Evolutionary conservation across 129 eudicot genomes (phyloP).

Genomic region (Tagetes patula): DNA sequence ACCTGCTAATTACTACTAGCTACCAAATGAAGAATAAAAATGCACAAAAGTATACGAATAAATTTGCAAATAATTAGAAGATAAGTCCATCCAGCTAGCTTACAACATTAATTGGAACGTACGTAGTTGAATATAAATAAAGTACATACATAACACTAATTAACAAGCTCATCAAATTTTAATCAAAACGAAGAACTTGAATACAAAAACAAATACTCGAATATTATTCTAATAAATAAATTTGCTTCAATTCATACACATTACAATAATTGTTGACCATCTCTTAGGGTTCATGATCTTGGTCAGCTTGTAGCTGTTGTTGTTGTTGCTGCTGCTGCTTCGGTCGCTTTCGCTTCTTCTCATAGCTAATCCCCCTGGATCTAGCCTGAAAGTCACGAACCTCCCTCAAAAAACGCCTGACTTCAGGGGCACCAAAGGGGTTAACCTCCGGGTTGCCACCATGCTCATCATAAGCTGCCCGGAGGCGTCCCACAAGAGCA

Average conservation of each 20-base stretch:
- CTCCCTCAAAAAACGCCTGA: constrained; percentile 41
- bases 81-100: constrained; percentile 1
- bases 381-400: constrained; percentile 45
- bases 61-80: background rate
- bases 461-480: constrained; percentile 49
- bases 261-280: constrained; percentile 16
- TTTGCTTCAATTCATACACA: constrained; percentile 5
- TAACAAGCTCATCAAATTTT: background rate
- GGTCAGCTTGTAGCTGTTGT: background rate
- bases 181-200: constrained; percentile 22
- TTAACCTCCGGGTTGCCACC: constrained; percentile 43
- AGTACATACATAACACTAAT: background rate
- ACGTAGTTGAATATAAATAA: constrained; percentile 2
- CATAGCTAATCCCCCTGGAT: constrained; percentile 43
- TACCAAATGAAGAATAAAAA: too few relatives aligned
- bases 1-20: background rate
- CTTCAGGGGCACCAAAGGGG: constrained; percentile 44
- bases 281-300: constrained; percentile 28
- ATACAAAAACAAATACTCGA: background rate
- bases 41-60: background rate
- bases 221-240: background rate
- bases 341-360: constrained; percentile 43
- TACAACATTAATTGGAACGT: background rate
- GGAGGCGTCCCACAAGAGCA: constrained; percentile 43
- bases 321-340: constrained; percentile 23